Conservation (phyloP, 2,329 filamentous ascomycete species). For the Apiospora marii region DNA sequence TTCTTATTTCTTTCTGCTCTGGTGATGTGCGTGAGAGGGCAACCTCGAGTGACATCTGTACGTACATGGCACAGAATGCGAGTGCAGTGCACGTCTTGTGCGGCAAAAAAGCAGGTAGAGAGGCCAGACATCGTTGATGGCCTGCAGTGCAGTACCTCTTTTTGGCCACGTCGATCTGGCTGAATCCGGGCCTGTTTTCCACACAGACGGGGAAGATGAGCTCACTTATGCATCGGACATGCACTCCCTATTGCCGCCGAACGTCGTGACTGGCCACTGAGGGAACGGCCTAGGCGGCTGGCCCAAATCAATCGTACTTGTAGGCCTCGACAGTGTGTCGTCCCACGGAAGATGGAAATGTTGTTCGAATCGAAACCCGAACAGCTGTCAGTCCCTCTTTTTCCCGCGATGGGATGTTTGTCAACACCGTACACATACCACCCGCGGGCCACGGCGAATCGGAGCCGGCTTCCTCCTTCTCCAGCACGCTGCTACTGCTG, state of each 20-base stretch:
- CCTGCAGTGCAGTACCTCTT: background rate
- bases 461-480: background rate
- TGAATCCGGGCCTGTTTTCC: constrained; percentile 21
- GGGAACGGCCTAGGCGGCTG: background rate
- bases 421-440: background rate
- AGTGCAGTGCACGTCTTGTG: background rate
- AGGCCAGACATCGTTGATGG: background rate
- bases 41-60: background rate
- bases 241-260: constrained; percentile 17
- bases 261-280: constrained; percentile 1
- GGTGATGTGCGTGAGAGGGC: background rate
- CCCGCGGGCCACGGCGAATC: background rate
- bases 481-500: background rate
- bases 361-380: constrained; percentile 8
- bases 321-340: constrained; percentile 13
- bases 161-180: constrained; percentile 19
- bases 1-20: background rate
- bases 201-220: constrained; percentile 20
- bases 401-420: constrained; percentile 1
- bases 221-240: constrained; percentile 17
- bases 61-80: background rate
- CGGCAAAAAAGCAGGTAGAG: background rate
- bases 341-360: background rate
- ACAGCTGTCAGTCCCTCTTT: constrained; percentile 17
- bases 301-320: background rate